A percentile compares a stretch with the other conserved stretches of the same genome.
These are phyloP conservation scores for Posidonia oceanica DNA, from an alignment of 116 monocot genomes.

Conservation along the genomic window DNA sequence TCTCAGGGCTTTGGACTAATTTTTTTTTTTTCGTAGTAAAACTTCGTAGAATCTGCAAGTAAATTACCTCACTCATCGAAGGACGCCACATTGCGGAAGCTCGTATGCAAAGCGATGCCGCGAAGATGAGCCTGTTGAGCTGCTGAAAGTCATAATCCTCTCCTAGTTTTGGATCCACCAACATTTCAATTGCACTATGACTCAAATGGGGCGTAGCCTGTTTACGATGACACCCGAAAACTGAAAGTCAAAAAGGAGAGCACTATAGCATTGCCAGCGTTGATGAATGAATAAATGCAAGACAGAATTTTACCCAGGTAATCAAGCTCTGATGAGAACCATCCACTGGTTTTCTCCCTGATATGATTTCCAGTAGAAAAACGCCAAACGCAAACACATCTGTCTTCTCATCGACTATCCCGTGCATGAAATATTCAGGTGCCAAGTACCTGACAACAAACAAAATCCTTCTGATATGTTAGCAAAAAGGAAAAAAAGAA, in stretches of 20 bases:
- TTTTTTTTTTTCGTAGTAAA: not conserved
- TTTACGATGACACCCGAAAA: not conserved
- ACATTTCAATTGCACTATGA: slow-evolving; percentile 29
- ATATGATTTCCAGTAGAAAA: slow-evolving; percentile 62
- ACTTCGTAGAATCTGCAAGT: not conserved
- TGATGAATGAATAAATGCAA: not conserved
- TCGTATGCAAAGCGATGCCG: slow-evolving; percentile 60
- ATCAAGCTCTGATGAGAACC: slow-evolving; percentile 73
- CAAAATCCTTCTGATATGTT: not conserved
- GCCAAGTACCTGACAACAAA: slow-evolving; percentile 46
- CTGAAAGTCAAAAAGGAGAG: not conserved
- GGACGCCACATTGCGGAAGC: slow-evolving; percentile 41
- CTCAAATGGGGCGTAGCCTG: slow-evolving; percentile 61
- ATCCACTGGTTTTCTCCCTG: slow-evolving; percentile 78
- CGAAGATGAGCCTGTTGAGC: slow-evolving; percentile 47
- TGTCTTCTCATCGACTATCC: slow-evolving; percentile 73
- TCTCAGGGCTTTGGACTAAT: not conserved
- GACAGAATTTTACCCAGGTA: slow-evolving; percentile 47
- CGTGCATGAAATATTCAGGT: slow-evolving; percentile 76
- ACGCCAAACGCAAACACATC: slow-evolving; percentile 80
- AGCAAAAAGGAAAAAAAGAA: not conserved
- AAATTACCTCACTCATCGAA: slow-evolving; percentile 54
- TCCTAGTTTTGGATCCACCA: slow-evolving; percentile 54
- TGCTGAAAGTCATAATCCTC: slow-evolving; percentile 44
- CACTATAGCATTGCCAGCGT: too few relatives aligned